A percentile compares a stretch with the other conserved stretches of the same genome.
These are phyloP conservation scores for Tylopilus sp. DNA, from an alignment of 768 basidiomycete genomes.

Conservation along the genomic window DNA sequence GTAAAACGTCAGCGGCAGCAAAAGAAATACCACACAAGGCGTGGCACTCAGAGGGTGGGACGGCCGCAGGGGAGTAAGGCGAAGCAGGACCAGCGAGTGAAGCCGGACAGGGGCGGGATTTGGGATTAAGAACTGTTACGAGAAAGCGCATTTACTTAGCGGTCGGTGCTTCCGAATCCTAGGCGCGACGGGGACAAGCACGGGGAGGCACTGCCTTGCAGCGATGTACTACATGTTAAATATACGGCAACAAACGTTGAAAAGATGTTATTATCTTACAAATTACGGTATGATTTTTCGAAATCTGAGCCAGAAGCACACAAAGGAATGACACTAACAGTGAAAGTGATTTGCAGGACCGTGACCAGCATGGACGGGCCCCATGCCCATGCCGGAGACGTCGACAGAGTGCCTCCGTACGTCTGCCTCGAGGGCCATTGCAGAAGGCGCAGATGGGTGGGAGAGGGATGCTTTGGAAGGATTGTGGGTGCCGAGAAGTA, in stretches of 20 bases:
- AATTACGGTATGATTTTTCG: slow-evolving; percentile 12
- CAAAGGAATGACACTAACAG: not conserved
- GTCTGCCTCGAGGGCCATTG: slow-evolving; percentile 30
- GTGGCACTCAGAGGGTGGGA: slow-evolving; percentile 57
- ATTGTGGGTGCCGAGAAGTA: slow-evolving; percentile 28
- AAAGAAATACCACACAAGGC: slow-evolving; percentile 77
- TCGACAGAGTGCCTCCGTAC: slow-evolving; percentile 34
- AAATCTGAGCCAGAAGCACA: not conserved
- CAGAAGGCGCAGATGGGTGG: slow-evolving; percentile 25
- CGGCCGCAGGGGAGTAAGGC: slow-evolving; percentile 80
- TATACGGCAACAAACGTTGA: slow-evolving; percentile 1
- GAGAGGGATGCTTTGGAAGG: slow-evolving; percentile 14
- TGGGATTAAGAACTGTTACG: slow-evolving; percentile 48
- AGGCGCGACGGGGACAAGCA: slow-evolving; percentile 5
- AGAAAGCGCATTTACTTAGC: slow-evolving; percentile 7
- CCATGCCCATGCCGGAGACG: slow-evolving; percentile 30
- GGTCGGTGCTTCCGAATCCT: slow-evolving; percentile 2
- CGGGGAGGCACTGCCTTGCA: not conserved
- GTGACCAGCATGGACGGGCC: slow-evolving; percentile 19
- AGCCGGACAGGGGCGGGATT: slow-evolving; percentile 53
- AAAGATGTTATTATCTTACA: slow-evolving; percentile 19
- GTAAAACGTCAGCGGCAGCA: slow-evolving; percentile 61
- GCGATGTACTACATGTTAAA: slow-evolving; percentile 10
- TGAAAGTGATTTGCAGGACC: slow-evolving; percentile 1
- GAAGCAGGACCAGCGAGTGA: slow-evolving; percentile 71